Base-by-base conservation (phyloP, 139 green algal species). In the Chlamydomonas asymmetrica region DNA sequence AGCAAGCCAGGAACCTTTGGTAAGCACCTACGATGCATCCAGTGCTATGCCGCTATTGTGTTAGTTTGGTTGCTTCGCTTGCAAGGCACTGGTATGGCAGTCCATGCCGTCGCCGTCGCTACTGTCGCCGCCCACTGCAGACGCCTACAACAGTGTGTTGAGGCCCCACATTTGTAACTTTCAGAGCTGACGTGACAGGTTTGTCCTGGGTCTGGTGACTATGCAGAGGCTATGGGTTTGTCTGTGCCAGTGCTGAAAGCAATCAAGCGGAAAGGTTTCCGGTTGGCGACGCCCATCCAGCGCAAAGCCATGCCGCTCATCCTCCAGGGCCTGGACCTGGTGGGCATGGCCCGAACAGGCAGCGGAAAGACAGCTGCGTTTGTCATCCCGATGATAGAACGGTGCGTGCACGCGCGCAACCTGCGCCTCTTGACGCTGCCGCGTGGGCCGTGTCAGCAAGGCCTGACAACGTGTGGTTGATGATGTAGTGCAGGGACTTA, bases 361-460 rank as follows among this genome's bases (percentile, higher is more conserved):
- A 96, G 87, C 35, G 96, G 96, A 67, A 99, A 99, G 80, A 99
- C 96, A 5, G 95, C 95, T 16, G 94, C 94, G 6, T 98, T 98
- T 83, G 90, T 97, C 8, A 88, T 98, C 27, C 94, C 96, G 0
- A 86, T 99, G 80, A 73, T 99, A 25, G 82, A 98, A 68, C 86
- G 80, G 84, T 88, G 82, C 52, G 74, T 32, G 5, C n/a, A n/a
- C n/a, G n/a, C n/a, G n/a, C n/a, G n/a, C 48, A 27, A 56, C n/a
- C n/a, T n/a, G n/a, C n/a, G n/a, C n/a, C n/a, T n/a, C n/a, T n/a
- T n/a, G n/a, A n/a, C n/a, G n/a, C n/a, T n/a, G n/a, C n/a, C n/a
- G n/a, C n/a, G n/a, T n/a, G n/a, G n/a, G n/a, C n/a, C n/a, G n/a
- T n/a, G n/a, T n/a, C n/a, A n/a, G n/a, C n/a, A n/a, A n/a, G n/a